These are phyloP conservation scores for Balansia obtecta DNA, from an alignment of 2,329 filamentous ascomycete genomes.

Conservation along the genomic window DNA sequence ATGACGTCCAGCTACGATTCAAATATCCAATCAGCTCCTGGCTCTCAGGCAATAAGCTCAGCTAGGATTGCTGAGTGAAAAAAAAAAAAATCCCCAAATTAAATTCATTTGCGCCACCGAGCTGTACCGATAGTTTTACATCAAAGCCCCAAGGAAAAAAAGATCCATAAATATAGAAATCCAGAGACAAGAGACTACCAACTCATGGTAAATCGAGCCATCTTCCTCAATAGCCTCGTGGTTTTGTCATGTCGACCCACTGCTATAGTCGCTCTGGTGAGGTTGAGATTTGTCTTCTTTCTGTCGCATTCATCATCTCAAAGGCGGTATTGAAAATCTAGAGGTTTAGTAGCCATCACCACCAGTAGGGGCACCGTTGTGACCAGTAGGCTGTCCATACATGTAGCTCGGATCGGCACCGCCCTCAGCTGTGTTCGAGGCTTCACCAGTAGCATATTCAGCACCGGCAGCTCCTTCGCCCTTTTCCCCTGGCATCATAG, in stretches of 20 bases:
- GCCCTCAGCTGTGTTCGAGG: conserved; percentile 26
- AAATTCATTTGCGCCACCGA: conserved; percentile 2
- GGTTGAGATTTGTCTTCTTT: not conserved
- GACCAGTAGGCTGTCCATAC: conserved; percentile 40
- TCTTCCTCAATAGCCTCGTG: not conserved
- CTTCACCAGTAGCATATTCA: conserved; percentile 33
- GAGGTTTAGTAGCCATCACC: conserved; percentile 35
- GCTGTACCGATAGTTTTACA: conserved; percentile 6
- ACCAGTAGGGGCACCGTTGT: conserved; percentile 42
- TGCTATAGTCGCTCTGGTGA: not conserved
- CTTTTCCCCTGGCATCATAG: conserved; percentile 22
- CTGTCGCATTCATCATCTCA: conserved; percentile 1
- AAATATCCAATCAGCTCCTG: not conserved
- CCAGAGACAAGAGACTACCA: not conserved
- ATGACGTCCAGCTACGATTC: not conserved
- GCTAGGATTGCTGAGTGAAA: not conserved
- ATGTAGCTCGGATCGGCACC: conserved; percentile 33
- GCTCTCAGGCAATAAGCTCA: not conserved
- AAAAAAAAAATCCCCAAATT: not conserved
- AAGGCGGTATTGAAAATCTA: not conserved
- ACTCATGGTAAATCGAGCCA: not conserved
- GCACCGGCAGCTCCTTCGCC: conserved; percentile 17
- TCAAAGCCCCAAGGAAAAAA: not conserved
- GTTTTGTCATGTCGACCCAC: not conserved
- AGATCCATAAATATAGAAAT: not conserved